Base-by-base conservation (phyloP, 2,329 filamentous ascomycete genomes). In the Plenodomus tracheiphilus region DNA sequence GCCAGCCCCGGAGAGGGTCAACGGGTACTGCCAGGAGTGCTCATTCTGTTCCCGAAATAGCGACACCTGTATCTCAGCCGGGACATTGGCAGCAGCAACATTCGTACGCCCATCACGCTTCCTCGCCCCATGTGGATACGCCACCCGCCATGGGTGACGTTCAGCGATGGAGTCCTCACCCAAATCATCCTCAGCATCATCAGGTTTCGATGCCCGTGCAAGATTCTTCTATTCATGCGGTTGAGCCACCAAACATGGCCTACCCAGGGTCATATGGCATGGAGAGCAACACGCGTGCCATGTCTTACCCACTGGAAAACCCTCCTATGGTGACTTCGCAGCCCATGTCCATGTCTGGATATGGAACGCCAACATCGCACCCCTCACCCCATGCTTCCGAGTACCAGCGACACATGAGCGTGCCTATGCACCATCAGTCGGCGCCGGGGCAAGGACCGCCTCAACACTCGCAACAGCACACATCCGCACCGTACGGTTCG, bases 241-340 rank as follows among this genome's bases (percentile, higher is more conserved):
- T 66, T 4, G 66, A 71, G 35, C 55, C 59, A 34, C 39, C 57
- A 25, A 61, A 50, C 38, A 58, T 70, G 56, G 60, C 66, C 4
- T 72, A 71, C 32, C 64, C 69, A 11, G 71, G 64, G 46, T 61
- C 69, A 9, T 74, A 74, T 49, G 59, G 66, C 15, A 53, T 74
- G 58, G 72, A 74, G 44, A 63, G 63, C 47, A 74, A 68, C 46
- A 54, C 67, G 18, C 65, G 71, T 47, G 63, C 71, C 39, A 69
- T 74, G 62, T 72, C 70, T 5, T 74, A 73, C 46, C 71, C 71
- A 15, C 49, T 71, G n/a, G 71, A 74, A 49, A 70, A 64, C 41
- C 53, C 66, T 2, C 53, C 68, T 38, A 61, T 73, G 20, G 70
- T 70, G 49, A 68, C 66, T 30, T 71, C 66, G 5, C 68, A 68